These are phyloP conservation scores for Aspergillus sp. DNA, from an alignment of 2,329 filamentous ascomycete species.

Conservation along the genomic window DNA sequence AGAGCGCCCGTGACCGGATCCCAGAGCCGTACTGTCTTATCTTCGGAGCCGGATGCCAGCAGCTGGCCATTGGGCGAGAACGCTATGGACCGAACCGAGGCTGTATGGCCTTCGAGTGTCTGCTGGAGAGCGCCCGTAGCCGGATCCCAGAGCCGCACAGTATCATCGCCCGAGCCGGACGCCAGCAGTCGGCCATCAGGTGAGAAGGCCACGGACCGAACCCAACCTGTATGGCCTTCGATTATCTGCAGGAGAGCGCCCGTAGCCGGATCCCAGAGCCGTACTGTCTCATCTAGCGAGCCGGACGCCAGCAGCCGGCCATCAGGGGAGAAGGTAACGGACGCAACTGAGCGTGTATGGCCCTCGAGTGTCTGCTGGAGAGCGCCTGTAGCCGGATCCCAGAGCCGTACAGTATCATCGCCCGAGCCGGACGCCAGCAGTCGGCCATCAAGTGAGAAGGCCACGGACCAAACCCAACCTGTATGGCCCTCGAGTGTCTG, in stretches of 20 bases:
- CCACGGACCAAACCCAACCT: neutral
- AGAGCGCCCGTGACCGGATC: neutral
- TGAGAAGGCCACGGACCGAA: neutral
- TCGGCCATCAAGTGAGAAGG: neutral
- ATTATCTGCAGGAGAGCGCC: neutral
- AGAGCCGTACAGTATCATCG: neutral
- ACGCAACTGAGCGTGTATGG: neutral
- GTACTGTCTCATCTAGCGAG: neutral
- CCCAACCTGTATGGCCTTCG: neutral
- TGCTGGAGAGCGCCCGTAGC: neutral
- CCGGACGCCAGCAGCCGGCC: neutral
- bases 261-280: neutral
- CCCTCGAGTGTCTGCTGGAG: neutral
- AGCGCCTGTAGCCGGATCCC: neutral
- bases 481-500: neutral
- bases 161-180: neutral
- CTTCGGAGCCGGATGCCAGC: slow-evolving; percentile 13
- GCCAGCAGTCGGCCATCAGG: neutral
- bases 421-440: neutral
- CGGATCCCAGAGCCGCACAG: neutral
- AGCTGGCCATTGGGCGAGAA: neutral
- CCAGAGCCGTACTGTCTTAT: neutral
- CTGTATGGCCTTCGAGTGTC: neutral
- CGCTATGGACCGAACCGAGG: neutral
- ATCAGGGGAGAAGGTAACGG: neutral